Percentiles rank a stretch among this genome's conserved stretches.
These are phyloP conservation scores for Aspergillus nanangensis DNA, from an alignment of 495 filamentous ascomycete species.

Conservation along the genomic window DNA sequence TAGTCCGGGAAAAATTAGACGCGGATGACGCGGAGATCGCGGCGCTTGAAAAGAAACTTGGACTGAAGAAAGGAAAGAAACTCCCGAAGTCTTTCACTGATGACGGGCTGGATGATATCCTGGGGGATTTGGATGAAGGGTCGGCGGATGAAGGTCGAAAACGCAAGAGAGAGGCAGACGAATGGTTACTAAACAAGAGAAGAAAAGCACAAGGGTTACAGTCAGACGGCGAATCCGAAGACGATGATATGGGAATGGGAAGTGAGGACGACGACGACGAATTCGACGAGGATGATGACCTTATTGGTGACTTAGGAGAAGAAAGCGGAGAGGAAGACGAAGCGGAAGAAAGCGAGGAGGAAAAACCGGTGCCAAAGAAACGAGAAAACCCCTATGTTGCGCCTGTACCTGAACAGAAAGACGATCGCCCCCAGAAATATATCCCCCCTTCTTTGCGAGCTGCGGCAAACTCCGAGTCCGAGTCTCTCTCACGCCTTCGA, in stretches of 20 bases:
- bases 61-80: conserved; percentile 73
- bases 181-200: conserved; percentile 60
- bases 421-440: conserved; percentile 57
- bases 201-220: conserved; percentile 54
- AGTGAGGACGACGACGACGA: conserved; percentile 27
- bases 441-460: conserved; percentile 81
- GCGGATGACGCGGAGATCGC: conserved; percentile 84
- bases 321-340: conserved; percentile 39
- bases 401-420: conserved; percentile 31
- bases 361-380: conserved; percentile 29
- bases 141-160: conserved; percentile 46
- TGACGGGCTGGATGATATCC: conserved; percentile 75
- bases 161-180: conserved; percentile 52
- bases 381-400: conserved; percentile 63
- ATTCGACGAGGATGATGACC: conserved; percentile 21
- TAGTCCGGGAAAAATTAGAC: conserved; percentile 57
- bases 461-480: conserved; percentile 54
- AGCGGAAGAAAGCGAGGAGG: conserved; percentile 29
- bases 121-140: conserved; percentile 62
- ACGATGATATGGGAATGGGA: conserved; percentile 16
- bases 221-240: conserved; percentile 22
- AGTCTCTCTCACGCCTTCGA: conserved; percentile 63
- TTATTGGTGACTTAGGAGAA: conserved; percentile 16
- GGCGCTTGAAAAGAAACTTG: conserved; percentile 82
- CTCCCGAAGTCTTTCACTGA: conserved; percentile 73